These are phyloP conservation scores for Neonectria magnoliae DNA, from an alignment of 2,329 filamentous ascomycete species.

Conservation along the genomic window DNA sequence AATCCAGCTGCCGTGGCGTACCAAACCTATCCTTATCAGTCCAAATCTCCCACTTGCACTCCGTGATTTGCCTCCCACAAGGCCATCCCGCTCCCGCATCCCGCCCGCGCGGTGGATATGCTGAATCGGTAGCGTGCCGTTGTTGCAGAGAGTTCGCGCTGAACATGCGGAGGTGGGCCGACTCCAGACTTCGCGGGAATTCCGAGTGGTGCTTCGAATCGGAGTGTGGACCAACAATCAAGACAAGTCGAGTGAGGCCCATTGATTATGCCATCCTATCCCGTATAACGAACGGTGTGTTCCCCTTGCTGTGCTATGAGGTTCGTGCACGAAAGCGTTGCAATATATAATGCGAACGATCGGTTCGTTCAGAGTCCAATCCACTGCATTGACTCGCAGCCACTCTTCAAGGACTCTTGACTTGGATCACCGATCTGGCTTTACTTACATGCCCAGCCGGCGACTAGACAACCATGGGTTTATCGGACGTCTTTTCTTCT, in stretches of 20 bases:
- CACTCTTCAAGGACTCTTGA: neutral
- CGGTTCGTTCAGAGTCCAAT: neutral
- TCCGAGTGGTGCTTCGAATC: constrained; percentile 1
- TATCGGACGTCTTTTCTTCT: neutral
- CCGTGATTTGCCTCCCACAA: neutral
- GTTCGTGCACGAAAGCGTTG: neutral
- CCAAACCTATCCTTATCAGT: neutral
- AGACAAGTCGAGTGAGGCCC: neutral
- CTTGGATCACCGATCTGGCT: neutral
- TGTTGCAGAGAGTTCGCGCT: neutral
- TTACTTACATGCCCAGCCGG: neutral
- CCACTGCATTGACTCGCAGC: neutral
- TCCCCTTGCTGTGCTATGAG: neutral
- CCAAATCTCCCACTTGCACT: neutral
- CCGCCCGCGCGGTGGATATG: neutral
- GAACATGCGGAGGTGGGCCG: neutral
- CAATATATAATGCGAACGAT: constrained; percentile 9
- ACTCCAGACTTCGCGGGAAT: constrained; percentile 3
- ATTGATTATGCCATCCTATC: constrained; percentile 12
- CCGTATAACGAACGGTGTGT: neutral
- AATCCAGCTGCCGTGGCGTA: neutral
- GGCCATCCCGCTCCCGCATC: neutral
- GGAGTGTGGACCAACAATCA: neutral
- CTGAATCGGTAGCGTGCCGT: neutral
- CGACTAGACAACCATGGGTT: neutral